Conservation (phyloP, 1,284 basidiomycete genomes). For the Fomitopsis pinicola region DNA sequence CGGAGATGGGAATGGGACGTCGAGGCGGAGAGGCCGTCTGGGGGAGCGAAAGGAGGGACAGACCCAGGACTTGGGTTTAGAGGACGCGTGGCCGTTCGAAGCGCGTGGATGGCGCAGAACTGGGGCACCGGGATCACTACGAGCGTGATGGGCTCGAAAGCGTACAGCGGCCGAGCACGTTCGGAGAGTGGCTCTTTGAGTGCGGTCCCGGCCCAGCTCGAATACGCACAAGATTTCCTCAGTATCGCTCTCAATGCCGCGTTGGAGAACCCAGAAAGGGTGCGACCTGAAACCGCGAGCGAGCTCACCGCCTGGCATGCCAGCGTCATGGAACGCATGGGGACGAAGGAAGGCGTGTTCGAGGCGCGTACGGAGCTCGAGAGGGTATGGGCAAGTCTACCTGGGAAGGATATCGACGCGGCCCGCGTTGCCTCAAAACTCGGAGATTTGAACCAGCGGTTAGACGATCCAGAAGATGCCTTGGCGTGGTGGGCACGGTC, state of each 20-base stretch:
- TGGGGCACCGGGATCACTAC: slow-evolving; percentile 57
- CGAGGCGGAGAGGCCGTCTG: slow-evolving; percentile 71
- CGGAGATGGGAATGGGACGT: slow-evolving; percentile 70
- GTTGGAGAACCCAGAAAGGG: slow-evolving; percentile 33
- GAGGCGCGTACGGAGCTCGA: slow-evolving; percentile 63
- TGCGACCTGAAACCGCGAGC: slow-evolving; percentile 49
- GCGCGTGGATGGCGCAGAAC: slow-evolving; percentile 74
- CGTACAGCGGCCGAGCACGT: slow-evolving; percentile 31
- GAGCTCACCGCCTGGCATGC: slow-evolving; percentile 65
- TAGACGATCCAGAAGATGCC: slow-evolving; percentile 51
- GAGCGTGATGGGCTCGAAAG: slow-evolving; percentile 35
- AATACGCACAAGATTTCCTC: slow-evolving; percentile 54
- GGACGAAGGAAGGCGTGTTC: slow-evolving; percentile 47
- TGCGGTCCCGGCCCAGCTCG: slow-evolving; percentile 48
- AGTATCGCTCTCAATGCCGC: slow-evolving; percentile 45
- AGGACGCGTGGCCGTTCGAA: slow-evolving; percentile 64
- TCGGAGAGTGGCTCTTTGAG: slow-evolving; percentile 35
- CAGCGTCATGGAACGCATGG: slow-evolving; percentile 64
- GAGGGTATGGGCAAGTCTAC: slow-evolving; percentile 50
- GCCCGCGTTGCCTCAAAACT: slow-evolving; percentile 62
- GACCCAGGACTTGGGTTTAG: slow-evolving; percentile 65
- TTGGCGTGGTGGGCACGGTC: slow-evolving; percentile 63
- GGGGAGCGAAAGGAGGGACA: slow-evolving; percentile 67
- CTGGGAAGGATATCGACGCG: slow-evolving; percentile 37
- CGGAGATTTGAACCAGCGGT: slow-evolving; percentile 55